These are phyloP conservation scores for Penicillium brasilianum DNA, from an alignment of 2,329 filamentous ascomycete species.

Conservation along the genomic window DNA sequence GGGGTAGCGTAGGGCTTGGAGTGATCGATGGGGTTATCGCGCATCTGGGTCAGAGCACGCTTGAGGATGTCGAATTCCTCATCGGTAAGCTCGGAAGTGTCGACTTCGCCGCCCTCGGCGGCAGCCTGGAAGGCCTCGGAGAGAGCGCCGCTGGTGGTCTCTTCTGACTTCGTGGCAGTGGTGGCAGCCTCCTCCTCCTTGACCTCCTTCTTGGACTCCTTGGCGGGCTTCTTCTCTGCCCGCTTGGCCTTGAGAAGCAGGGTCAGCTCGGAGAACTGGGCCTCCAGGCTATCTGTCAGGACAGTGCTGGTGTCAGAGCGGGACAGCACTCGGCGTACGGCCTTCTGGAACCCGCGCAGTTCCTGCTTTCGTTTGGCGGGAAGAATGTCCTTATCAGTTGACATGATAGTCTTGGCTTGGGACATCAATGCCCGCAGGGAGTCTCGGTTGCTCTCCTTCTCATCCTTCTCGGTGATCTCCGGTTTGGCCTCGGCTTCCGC, in stretches of 20 bases:
- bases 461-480: constrained; percentile 37
- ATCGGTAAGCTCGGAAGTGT: constrained; percentile 55
- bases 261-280: constrained; percentile 60
- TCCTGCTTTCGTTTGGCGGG: constrained; percentile 75
- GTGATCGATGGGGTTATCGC: constrained; percentile 76
- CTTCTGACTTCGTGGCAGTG: constrained; percentile 24
- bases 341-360: constrained; percentile 72
- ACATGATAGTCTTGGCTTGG: constrained; percentile 66
- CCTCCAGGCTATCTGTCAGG: constrained; percentile 56
- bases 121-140: constrained; percentile 42
- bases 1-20: constrained; percentile 87
- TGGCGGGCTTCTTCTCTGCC: constrained; percentile 34
- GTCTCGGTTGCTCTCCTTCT: constrained; percentile 49
- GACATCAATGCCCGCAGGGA: constrained; percentile 60
- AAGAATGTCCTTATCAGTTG: constrained; percentile 57
- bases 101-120: constrained; percentile 38
- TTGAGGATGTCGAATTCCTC: constrained; percentile 54
- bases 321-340: constrained; percentile 67
- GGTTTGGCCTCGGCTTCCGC: constrained; percentile 36
- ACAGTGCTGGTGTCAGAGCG: constrained; percentile 55
- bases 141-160: constrained; percentile 34
- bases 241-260: constrained; percentile 52
- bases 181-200: constrained; percentile 13
- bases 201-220: constrained; percentile 30
- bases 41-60: constrained; percentile 66